These are phyloP conservation scores for Linanthus parryae DNA, from an alignment of 148 eudicot species.

Conservation along the genomic window DNA sequence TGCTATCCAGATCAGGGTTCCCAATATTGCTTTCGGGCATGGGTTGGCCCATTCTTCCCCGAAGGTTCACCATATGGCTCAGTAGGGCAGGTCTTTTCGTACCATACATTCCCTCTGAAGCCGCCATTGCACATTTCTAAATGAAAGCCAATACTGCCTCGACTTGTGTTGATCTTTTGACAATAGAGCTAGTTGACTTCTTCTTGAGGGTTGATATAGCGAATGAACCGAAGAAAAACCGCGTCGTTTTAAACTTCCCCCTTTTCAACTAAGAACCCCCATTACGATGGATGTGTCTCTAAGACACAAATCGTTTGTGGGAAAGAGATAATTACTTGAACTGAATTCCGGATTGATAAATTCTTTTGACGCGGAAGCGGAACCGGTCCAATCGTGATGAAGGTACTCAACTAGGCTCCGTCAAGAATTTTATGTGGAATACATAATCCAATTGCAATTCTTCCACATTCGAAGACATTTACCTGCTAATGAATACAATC, in stretches of 20 bases:
- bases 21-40: conserved; percentile 28
- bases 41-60: conserved; percentile 20
- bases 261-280: conserved; percentile 38
- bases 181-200: conserved; percentile 9
- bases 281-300: conserved; percentile 25
- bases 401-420: conserved; percentile 34
- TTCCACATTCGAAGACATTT: conserved; percentile 48
- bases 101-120: conserved; percentile 12
- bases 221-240: conserved; percentile 30
- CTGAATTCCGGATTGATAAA: conserved; percentile 20
- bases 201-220: conserved; percentile 29
- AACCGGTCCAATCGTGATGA: conserved; percentile 40
- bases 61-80: conserved; percentile 35
- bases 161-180: conserved; percentile 29
- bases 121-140: conserved; percentile 39
- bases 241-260: conserved; percentile 27
- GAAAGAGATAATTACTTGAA: conserved; percentile 30
- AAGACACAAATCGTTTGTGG: conserved; percentile 24
- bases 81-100: conserved; percentile 24
- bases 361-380: conserved; percentile 10
- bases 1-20: conserved; percentile 37
- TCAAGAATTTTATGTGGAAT: conserved; percentile 48
- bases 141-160: conserved; percentile 45
- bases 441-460: conserved; percentile 47
- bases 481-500: no score